Evolutionary conservation across 495 filamentous ascomycete genomes (phyloP), one percentile per base, ranked within the genome.

Genomic region (Daldinia vernicosa): DNA sequence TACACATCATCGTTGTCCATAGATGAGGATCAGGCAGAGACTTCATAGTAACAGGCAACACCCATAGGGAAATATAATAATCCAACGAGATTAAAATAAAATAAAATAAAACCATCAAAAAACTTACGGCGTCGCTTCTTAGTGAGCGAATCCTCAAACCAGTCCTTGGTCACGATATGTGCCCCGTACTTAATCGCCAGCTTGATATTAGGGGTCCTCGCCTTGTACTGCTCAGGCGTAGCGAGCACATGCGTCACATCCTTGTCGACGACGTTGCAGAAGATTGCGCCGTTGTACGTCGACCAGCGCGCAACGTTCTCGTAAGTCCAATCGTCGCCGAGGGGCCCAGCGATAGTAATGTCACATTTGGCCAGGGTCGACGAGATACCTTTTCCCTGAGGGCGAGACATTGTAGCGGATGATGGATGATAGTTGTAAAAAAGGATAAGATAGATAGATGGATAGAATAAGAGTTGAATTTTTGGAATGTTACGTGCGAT

Each of bases 211-310:
- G 35, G 28, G 9, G 53, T 51, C n/a, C 28, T 63, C 37, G 69
- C 67, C 58, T 79, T 62, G 39, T 78, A 80, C 47, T 78, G 76
- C 33, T 70, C 64, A n/a, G 35, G 12, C 0, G 78, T 74, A 53
- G 80, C 80, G 6, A 84, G 60, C 0, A 83, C 66, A 51, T 84
- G 81, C 0, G 81, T 84, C 5, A 80, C 78, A 0, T 60, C 53
- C 1, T 57, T 69, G 39, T 74, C 71, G 17, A 77, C 63, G 24
- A 32, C 52, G 22, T 51, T 6, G 6, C 40, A 39, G 69, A 78
- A 79, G 17, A 1, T 53, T 30, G 74, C 81, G 12, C 58, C 72
- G 26, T 77, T 74, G 43, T 72, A 66, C 1, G 35, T 28, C 4
- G 79, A 70, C 80, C 80, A 83, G 12, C 74, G 72, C 2, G 61